phyloP scores from a whole-genome alignment of 176 grass and related monocot species.

The Carex pumila region DNA sequence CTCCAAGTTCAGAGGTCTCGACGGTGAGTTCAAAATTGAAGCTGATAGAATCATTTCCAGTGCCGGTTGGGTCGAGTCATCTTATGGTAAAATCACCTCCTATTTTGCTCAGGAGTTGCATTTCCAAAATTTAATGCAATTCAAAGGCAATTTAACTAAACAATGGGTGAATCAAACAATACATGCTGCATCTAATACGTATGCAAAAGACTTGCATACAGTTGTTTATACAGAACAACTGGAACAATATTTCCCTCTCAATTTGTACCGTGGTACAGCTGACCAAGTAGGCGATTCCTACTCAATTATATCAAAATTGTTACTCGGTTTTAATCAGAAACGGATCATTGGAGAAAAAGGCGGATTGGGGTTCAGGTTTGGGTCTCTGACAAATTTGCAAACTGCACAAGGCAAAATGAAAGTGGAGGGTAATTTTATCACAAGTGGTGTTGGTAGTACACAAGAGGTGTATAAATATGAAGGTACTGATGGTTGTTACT shows the following conservation, averaged over 20 bases:
- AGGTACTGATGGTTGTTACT: slow-evolving; percentile 48
- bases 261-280: slow-evolving; percentile 33
- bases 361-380: slow-evolving; percentile 35
- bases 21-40: slow-evolving; percentile 31
- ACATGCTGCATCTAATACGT: slow-evolving; percentile 36
- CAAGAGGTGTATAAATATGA: slow-evolving; percentile 55
- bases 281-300: slow-evolving; percentile 27
- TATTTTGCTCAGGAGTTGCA: slow-evolving; percentile 42
- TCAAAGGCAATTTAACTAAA: neutral
- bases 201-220: slow-evolving; percentile 25
- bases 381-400: slow-evolving; percentile 56
- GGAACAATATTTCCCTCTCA: slow-evolving; percentile 46
- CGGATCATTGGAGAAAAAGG: slow-evolving; percentile 39
- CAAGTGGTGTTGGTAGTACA: slow-evolving; percentile 29
- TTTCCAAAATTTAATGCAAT: slow-evolving; percentile 42
- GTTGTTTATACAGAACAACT: slow-evolving; percentile 50
- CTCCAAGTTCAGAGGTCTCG: slow-evolving; percentile 15
- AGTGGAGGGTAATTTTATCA: slow-evolving; percentile 32
- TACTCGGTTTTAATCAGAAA: slow-evolving; percentile 46
- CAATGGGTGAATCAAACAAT: slow-evolving; percentile 59
- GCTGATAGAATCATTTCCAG: slow-evolving; percentile 42
- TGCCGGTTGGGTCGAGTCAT: slow-evolving; percentile 60
- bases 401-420: slow-evolving; percentile 27
- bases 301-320: slow-evolving; percentile 21
- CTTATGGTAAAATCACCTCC: slow-evolving; percentile 62